Evolutionary conservation across 2,329 filamentous ascomycete genomes (phyloP), one percentile per base, ranked within the genome.

Genomic region (Cryphonectria naterciae): DNA sequence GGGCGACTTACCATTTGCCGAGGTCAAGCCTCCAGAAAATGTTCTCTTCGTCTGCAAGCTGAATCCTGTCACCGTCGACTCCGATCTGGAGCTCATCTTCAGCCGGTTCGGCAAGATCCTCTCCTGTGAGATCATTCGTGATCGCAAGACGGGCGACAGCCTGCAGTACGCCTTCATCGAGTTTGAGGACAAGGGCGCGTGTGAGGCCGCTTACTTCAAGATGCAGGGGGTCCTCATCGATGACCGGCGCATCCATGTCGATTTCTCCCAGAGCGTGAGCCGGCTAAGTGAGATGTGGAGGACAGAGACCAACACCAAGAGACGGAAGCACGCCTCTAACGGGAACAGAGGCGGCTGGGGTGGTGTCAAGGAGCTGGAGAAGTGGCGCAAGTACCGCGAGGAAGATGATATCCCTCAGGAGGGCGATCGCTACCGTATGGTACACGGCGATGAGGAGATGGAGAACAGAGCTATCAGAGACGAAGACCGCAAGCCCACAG

Each of bases 151-250:
- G 0, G 94, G 94, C 4, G 96, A 99, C 81, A 97, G 94, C 77
- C 83, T 99, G 65, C 96, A 99, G 80, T 99, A 99, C 79, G 94
- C 96, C 1, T 99, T 99, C 76, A 97, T 99, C 77, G 96, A 99
- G 79, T 99, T 95, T 77, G 93, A 95, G 71, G 92, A 97, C 69
- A 96, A 98, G 82, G 89, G 92, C 75, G 93, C 95, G 68, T 98
- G 96, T 80, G 96, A 99, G 82, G 90, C 93, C 67, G 96, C 96
- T 2, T 99, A 98, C 78, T 96, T 97, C 84, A 99, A 99, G 83
- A 99, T 99, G 96, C 94, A 99, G 80, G 94, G 92, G 2, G 95
- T 98, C 1, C 84, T 99, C 69, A 98, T 99, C 74, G 96, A 99
- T 77, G 96, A 99, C 77, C 93, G 97, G 74, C 91, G 96, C 58